Base-by-base conservation (phyloP, 2,329 filamentous ascomycete genomes). In the Tolypocladium tundrense region DNA sequence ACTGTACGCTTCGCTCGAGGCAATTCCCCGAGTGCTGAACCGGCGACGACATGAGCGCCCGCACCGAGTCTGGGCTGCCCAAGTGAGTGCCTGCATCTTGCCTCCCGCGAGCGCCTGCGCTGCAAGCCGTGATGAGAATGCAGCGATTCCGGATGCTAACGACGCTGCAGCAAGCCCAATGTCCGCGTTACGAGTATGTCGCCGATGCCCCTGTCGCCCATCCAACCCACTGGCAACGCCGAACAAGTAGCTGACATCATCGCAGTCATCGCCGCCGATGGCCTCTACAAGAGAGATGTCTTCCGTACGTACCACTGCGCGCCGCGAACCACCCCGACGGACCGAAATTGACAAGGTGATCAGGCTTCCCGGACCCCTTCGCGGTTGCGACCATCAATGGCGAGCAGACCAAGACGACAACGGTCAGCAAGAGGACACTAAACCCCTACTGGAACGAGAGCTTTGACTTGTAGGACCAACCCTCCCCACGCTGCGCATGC, bases 391-490 rank as follows among this genome's bases (percentile, higher is more conserved):
- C 94, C 59, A 86, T 97, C 75, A 93, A 92, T 75, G 94, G 94
- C 73, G 94, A 99, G 76, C 94, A 99, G 78, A 99, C 94, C 59
- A 91, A 92, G 75, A 97, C 94, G n/a, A 99, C 94, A 13, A 88
- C 88, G 42, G 94, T 97, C 65, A 96, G 94, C 73, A 97, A 97
- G 77, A 89, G 94, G 76, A 97, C 94, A 13, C 79, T 99, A 74
- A 97, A 97, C 74, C 94, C 94, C n/a, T 99, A 99, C 74, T 99
- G 94, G 94, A 99, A 99, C 75, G 94, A 99, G 79, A 91, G 86
- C 70, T 99, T 99, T 78, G 94, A 99, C 75, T 88, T 99, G 94
- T 97, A 85, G 68, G 88, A 70, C 60, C 42, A 60, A 52, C 60
- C 59, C 63, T 56, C 60, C 53, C 45, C 55, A 55, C 56, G 52